Evolutionary conservation across 805 yeast genomes (phyloP).

Genomic region (Yamadazyma akitaensis): DNA sequence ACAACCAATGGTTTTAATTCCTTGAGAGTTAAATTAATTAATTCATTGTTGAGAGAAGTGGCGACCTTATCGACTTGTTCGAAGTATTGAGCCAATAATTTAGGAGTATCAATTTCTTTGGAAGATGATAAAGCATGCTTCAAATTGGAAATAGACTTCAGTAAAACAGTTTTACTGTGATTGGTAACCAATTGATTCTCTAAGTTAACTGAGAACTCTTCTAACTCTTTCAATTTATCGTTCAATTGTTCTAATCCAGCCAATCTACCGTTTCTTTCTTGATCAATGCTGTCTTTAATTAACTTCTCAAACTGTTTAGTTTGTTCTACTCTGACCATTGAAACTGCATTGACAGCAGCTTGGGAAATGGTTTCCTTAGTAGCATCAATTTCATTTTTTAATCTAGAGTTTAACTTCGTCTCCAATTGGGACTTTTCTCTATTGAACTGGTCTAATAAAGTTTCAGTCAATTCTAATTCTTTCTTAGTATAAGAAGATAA

Average conservation of each 20-base stretch:
- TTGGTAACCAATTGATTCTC: slow-evolving; percentile 33
- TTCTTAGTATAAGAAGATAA: slow-evolving; percentile 40
- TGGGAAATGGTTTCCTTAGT: slow-evolving; percentile 61
- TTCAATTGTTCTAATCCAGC: slow-evolving; percentile 62
- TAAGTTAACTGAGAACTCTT: slow-evolving; percentile 47
- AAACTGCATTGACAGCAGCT: slow-evolving; percentile 72
- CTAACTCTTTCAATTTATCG: slow-evolving; percentile 52
- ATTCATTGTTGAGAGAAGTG: slow-evolving; percentile 27
- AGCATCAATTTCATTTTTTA: slow-evolving; percentile 63
- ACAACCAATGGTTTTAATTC: slow-evolving; percentile 35
- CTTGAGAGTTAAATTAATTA: slow-evolving; percentile 28
- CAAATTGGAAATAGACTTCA: slow-evolving; percentile 31
- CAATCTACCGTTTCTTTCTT: slow-evolving; percentile 71
- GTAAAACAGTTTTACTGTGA: slow-evolving; percentile 31
- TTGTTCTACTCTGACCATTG: slow-evolving; percentile 63
- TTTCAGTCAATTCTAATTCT: slow-evolving; percentile 56
- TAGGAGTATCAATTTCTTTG: slow-evolving; percentile 18
- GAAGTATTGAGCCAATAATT: slow-evolving; percentile 35
- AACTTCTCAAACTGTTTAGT: slow-evolving; percentile 47
- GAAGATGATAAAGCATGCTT: slow-evolving; percentile 25
- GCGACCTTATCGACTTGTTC: slow-evolving; percentile 24
- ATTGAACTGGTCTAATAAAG: slow-evolving; percentile 59
- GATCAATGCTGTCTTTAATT: slow-evolving; percentile 28
- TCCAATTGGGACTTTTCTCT: slow-evolving; percentile 60
- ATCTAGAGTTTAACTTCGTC: slow-evolving; percentile 52